Evolutionary conservation across 2,329 filamentous ascomycete species (phyloP).

Genomic region (Hymenoscyphus infarciens): DNA sequence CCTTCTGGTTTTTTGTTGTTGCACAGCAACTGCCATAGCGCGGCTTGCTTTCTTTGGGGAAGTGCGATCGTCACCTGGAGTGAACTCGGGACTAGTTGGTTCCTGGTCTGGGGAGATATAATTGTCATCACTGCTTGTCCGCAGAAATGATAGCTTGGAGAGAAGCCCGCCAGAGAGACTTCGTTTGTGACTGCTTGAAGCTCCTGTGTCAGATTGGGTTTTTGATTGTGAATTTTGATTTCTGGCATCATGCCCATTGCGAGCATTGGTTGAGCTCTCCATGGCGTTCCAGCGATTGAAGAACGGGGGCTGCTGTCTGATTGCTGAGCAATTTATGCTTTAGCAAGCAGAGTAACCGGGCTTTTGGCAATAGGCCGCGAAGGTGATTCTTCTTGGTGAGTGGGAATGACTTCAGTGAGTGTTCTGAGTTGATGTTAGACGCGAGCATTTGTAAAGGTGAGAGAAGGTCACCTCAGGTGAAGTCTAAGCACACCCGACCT

Average conservation of each 20-base stretch:
- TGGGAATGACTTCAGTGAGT: background rate
- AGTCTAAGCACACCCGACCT: background rate
- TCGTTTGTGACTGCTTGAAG: slow-evolving; percentile 43
- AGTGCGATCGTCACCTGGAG: slow-evolving; percentile 28
- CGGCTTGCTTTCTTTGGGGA: slow-evolving; percentile 32
- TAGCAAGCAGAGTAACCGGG: background rate
- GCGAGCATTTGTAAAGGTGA: background rate
- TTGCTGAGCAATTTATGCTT: background rate
- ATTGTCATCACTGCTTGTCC: slow-evolving; percentile 42
- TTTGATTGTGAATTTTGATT: background rate
- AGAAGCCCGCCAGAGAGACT: slow-evolving; percentile 54
- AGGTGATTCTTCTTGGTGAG: background rate
- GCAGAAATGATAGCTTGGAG: slow-evolving; percentile 67
- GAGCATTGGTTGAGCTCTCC: background rate
- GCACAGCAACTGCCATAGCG: slow-evolving; percentile 37
- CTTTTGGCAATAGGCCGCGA: background rate
- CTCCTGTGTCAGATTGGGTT: slow-evolving; percentile 12
- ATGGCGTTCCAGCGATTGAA: background rate
- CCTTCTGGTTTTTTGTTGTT: slow-evolving; percentile 56
- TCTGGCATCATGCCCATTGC: background rate
- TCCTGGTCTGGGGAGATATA: slow-evolving; percentile 24
- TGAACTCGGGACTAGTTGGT: slow-evolving; percentile 33
- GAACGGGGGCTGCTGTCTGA: background rate
- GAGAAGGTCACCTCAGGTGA: background rate
- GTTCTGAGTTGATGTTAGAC: background rate